Base-by-base conservation (phyloP, 164 flowering plant species). In the Kingdonia uniflora region DNA sequence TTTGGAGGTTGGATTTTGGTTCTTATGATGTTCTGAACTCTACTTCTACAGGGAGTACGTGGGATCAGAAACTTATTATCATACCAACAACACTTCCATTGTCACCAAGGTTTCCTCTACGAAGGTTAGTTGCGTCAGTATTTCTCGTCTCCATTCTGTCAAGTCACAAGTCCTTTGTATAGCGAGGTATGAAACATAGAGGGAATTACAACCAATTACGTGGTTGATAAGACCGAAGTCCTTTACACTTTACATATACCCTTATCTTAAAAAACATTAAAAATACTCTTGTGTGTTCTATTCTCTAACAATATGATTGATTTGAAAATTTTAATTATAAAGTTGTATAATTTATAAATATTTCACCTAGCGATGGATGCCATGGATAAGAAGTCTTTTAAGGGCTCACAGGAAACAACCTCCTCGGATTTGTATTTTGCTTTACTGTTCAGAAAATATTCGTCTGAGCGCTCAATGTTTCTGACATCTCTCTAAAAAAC, bases 91-190 rank as follows among this genome's bases (percentile, higher is more conserved):
- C 58, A 55, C 75, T 55, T 57, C 67, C 3, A 37, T 66, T n/a
- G 46, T 64, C 21, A 70, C 57, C 35, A 76, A 79, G 42, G 35
- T 8, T 29, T 67, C 84, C 26, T 79, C 87, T 51, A 74, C 78
- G 52, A 43, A 68, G 85, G 92, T 81, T 15, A 41, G 55, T 50
- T 20, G n/a, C 20, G 14, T 43, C 2, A 2, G 14, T 19, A 47
- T 48, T n/a, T 14, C 16, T 42, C 46, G 14, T 13, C 17, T 42
- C 16, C 14, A 14, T 37, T 7, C 11, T 41, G 15, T 41, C 17
- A 14, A 41, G 44, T 41, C 4, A 14, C n/a, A 3, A 14, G 15
- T 41, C 15, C 12, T 7, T 13, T 41, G n/a, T 11, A 41, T 41
- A 41, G 16, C 11, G 17, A 16, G 13, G 13, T 7, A 7, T 7